A percentile compares a stretch with the other conserved stretches of the same genome.
These are phyloP conservation scores for Oxytropis ochrocephala DNA, from an alignment of 306 rosid species.

Conservation along the genomic window DNA sequence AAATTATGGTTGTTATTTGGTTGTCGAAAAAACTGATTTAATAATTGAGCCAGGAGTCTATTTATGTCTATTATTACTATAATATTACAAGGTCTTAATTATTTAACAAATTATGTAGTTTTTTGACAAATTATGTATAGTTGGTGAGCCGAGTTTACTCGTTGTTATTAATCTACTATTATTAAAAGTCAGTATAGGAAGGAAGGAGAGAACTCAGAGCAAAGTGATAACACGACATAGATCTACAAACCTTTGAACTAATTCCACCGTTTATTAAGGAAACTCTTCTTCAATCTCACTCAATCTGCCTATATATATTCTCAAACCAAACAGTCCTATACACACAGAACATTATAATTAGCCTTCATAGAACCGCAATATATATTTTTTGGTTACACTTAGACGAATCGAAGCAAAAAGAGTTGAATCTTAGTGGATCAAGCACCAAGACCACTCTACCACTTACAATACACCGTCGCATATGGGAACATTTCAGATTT, in stretches of 20 bases:
- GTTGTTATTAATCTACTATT: conserved; percentile 35
- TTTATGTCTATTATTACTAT: neutral
- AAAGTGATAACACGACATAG: neutral
- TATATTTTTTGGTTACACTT: too few species aligned
- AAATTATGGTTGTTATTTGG: neutral
- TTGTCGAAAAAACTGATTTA: conserved; percentile 6
- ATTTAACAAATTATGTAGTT: neutral
- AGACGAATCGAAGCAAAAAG: too few species aligned
- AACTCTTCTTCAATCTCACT: neutral
- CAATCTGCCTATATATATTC: neutral
- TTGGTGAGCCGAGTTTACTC: conserved; percentile 26
- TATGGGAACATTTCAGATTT: conserved; percentile 39
- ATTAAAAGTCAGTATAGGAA: conserved; percentile 45
- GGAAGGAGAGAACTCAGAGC: conserved; percentile 10
- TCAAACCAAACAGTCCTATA: neutral
- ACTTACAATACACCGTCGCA: too few species aligned
- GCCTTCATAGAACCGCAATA: conserved; percentile 13
- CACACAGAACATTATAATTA: too few species aligned
- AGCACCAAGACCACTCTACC: too few species aligned
- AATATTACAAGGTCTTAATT: neutral
- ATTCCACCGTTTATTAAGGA: neutral
- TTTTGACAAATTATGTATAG: neutral
- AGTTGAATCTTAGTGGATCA: too few species aligned
- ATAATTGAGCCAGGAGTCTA: neutral
- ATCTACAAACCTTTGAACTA: neutral